phyloP scores from a whole-genome alignment of 1,284 basidiomycete genomes.

The Polyporus tsugae region DNA sequence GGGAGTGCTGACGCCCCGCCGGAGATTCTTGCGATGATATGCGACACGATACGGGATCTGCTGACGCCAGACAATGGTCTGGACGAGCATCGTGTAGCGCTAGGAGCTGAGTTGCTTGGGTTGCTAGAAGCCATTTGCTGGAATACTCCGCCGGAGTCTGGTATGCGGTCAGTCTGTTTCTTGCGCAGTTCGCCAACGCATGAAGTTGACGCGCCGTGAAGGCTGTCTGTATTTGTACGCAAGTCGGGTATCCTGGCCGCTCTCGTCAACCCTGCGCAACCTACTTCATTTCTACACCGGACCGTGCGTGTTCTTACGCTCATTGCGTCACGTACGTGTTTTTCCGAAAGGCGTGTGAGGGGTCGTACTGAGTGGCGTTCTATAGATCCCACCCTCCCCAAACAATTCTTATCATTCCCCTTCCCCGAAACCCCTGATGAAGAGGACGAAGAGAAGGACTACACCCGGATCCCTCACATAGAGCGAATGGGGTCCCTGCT shows the following conservation, averaged over 20 bases:
- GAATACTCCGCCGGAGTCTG: conserved; percentile 52
- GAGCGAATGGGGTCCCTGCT: conserved; percentile 61
- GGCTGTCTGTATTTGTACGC: conserved; percentile 50
- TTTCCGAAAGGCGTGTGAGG: too few relatives aligned
- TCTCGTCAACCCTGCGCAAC: conserved; percentile 60
- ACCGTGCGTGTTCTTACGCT: conserved; percentile 58
- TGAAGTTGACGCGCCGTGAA: conserved; percentile 32
- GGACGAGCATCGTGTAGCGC: conserved; percentile 37
- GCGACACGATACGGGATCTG: conserved; percentile 51
- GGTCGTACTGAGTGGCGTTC: too few relatives aligned
- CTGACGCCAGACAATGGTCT: conserved; percentile 43
- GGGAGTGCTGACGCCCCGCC: conserved; percentile 39
- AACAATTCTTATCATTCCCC: conserved; percentile 46
- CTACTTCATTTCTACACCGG: conserved; percentile 56
- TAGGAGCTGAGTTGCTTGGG: conserved; percentile 53
- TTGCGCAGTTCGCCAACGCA: not conserved
- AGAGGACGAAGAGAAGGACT: conserved; percentile 35
- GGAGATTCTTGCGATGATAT: conserved; percentile 51
- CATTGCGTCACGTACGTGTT: conserved; percentile 62
- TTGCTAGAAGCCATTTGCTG: conserved; percentile 64
- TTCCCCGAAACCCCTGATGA: conserved; percentile 28
- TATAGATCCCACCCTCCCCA: conserved; percentile 50
- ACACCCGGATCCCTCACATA: conserved; percentile 54
- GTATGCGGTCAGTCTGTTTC: conserved; percentile 49
- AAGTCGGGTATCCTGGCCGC: conserved; percentile 52